Conservation (phyloP, 176 grass and related monocot genomes). For the Puya raimondii region DNA sequence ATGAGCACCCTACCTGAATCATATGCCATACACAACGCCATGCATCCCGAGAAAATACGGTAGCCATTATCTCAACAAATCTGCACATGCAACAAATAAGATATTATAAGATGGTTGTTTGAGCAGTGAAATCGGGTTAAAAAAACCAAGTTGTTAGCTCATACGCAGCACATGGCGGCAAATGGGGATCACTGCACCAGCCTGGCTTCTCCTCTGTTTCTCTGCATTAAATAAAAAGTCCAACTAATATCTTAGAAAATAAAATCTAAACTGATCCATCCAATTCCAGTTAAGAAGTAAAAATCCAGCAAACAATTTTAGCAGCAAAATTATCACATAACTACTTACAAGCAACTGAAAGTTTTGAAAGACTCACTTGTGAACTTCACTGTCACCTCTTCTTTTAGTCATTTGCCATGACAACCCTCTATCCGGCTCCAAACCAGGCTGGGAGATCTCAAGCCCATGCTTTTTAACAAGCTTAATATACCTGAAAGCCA, state of each 20-base stretch:
- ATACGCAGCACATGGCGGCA: slow-evolving; percentile 99
- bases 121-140: neutral
- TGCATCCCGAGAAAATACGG: slow-evolving; percentile 94
- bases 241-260: no score
- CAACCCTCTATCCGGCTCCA: slow-evolving; percentile 81
- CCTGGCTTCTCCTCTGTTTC: slow-evolving; percentile 84
- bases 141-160: slow-evolving; percentile 9
- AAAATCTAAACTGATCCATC: no score
- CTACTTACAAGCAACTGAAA: neutral
- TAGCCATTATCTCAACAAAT: slow-evolving; percentile 99
- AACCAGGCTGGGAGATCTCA: slow-evolving; percentile 95
- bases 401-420: slow-evolving; percentile 99
- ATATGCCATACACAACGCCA: slow-evolving; percentile 99
- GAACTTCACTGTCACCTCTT: slow-evolving; percentile 73
- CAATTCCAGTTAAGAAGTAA: no score
- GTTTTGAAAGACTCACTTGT: slow-evolving; percentile 57
- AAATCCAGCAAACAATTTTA: neutral
- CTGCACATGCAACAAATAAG: slow-evolving; percentile 30
- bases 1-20: slow-evolving; percentile 60
- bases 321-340: neutral
- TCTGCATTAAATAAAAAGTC: slow-evolving; percentile 29
- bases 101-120: neutral
- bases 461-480: slow-evolving; percentile 97
- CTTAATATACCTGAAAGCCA: slow-evolving; percentile 63
- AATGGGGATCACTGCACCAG: slow-evolving; percentile 87